phyloP scores from a whole-genome alignment of 2,329 filamentous ascomycete genomes.

The Fusarium sarcochroum region DNA sequence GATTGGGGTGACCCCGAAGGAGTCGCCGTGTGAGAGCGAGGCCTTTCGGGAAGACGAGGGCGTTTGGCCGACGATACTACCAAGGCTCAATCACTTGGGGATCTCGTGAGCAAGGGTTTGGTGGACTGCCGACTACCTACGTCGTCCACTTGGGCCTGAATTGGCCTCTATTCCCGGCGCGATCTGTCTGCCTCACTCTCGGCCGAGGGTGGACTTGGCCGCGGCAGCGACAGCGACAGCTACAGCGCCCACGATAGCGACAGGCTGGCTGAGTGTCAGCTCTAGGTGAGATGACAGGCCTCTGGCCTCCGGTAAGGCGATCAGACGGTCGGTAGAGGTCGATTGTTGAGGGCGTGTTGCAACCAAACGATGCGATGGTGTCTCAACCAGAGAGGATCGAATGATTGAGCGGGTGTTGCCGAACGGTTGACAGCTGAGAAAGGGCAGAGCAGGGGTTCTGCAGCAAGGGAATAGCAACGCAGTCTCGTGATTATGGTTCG shows the following conservation, averaged over 20 bases:
- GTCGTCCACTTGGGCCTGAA: slow-evolving; percentile 13
- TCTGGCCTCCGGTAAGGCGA: slow-evolving; percentile 19
- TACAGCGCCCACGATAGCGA: slow-evolving; percentile 13
- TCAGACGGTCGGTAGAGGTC: slow-evolving; percentile 20
- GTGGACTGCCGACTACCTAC: slow-evolving; percentile 18
- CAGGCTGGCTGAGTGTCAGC: slow-evolving; percentile 15
- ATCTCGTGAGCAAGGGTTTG: slow-evolving; percentile 29
- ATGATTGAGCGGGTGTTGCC: slow-evolving; percentile 49
- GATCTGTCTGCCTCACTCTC: slow-evolving; percentile 23
- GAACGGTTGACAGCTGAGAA: slow-evolving; percentile 42
- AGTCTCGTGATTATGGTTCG: slow-evolving; percentile 46
- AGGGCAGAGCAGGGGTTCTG: slow-evolving; percentile 39
- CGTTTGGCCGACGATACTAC: slow-evolving; percentile 35
- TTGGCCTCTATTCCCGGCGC: slow-evolving; percentile 19
- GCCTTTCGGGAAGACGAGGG: slow-evolving; percentile 42
- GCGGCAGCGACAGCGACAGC: slow-evolving; percentile 28
- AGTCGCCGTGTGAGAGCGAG: slow-evolving; percentile 41
- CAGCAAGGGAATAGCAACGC: slow-evolving; percentile 36
- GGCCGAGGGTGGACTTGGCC: slow-evolving; percentile 27
- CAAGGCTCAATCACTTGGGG: slow-evolving; percentile 14
- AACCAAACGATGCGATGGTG: slow-evolving; percentile 28
- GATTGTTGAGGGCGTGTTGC: slow-evolving; percentile 26
- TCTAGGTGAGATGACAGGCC: slow-evolving; percentile 12
- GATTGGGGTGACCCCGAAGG: slow-evolving; percentile 41
- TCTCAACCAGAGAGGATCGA: slow-evolving; percentile 41